Evolutionary conservation across 2,329 filamentous ascomycete species (phyloP).

Genomic region (Fusarium drepaniforme): DNA sequence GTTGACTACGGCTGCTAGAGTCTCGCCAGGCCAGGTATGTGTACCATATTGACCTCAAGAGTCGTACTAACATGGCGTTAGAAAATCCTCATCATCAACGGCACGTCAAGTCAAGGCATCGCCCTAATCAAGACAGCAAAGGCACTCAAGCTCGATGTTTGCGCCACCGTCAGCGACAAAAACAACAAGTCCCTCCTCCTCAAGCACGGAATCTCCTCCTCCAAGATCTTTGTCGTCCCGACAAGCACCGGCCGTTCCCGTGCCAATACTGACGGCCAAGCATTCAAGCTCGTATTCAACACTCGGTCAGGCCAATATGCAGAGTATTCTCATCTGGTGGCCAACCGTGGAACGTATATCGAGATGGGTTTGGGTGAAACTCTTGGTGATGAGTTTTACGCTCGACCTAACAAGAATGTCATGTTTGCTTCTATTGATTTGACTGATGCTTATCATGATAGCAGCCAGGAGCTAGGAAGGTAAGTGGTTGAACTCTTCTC

Average conservation of each 20-base stretch:
- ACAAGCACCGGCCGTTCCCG: conserved; percentile 16
- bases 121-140: conserved; percentile 36
- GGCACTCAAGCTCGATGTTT: conserved; percentile 33
- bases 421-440: conserved; percentile 40
- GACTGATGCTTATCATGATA: conserved; percentile 32
- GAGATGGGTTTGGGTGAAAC: conserved; percentile 26
- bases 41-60: not conserved
- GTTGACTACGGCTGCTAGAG: conserved; percentile 22
- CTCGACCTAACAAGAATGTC: conserved; percentile 34
- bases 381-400: not conserved
- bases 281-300: conserved; percentile 34
- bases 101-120: conserved; percentile 33
- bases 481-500: conserved; percentile 7
- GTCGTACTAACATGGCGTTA: conserved; percentile 1
- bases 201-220: conserved; percentile 23
- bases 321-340: conserved; percentile 30
- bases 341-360: conserved; percentile 33
- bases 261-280: conserved; percentile 5
- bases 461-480: conserved; percentile 29
- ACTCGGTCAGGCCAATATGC: conserved; percentile 31
- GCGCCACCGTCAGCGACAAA: conserved; percentile 22
- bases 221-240: conserved; percentile 22
- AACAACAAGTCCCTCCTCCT: conserved; percentile 34
- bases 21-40: conserved; percentile 29
- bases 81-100: conserved; percentile 39